Base-by-base conservation (phyloP, 805 yeast species). In the Yarrowia sp. region DNA sequence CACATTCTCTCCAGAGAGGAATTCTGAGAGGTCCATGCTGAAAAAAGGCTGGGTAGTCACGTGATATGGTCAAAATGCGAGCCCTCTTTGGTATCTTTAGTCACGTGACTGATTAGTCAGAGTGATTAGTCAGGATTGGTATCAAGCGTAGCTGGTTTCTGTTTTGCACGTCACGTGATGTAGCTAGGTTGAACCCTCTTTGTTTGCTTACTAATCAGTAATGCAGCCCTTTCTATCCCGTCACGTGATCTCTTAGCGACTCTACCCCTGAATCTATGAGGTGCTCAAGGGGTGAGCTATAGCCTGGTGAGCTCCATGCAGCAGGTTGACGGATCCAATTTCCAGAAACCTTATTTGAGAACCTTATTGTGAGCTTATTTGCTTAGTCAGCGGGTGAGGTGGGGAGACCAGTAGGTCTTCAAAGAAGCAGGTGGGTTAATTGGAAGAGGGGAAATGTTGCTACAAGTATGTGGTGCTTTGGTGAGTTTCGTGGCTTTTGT, bases 181-280 rank as follows among this genome's bases (percentile, higher is more conserved):
- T 26, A 26, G 32, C 32, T 26, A 19, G 19, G 19, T 19, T 19
- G 1, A 26, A 26, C 32, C 32, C 7, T 26, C 32, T 5, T 26
- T 26, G 32, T 5, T 26, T 26, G 32, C 32, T 26, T 26, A 26
- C 3, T 26, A 26, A 26, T 26, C 32, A 26, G 32, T 5, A 26
- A 26, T 26, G 32, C 32, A 5, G 32, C 32, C 7, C 32, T 26
- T 14, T 48, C 35, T 15, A 3, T 32, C 14, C 9, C 40, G 5
- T 46, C 50, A 19, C 26, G 50, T 12, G 50, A 46, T 49, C 2
- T 42, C 46, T 41, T 26, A 26, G 32, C 32, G 32, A 26, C 46
- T 42, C 19, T 15, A 49, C 55, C 55, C 55, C 55, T 49, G 55
- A 49, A 49, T 22, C 32, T 26, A 26, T 26, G 32, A 26, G 50